Conservation (phyloP, 2,329 filamentous ascomycete genomes). For the Aspergillus luchuensis region DNA sequence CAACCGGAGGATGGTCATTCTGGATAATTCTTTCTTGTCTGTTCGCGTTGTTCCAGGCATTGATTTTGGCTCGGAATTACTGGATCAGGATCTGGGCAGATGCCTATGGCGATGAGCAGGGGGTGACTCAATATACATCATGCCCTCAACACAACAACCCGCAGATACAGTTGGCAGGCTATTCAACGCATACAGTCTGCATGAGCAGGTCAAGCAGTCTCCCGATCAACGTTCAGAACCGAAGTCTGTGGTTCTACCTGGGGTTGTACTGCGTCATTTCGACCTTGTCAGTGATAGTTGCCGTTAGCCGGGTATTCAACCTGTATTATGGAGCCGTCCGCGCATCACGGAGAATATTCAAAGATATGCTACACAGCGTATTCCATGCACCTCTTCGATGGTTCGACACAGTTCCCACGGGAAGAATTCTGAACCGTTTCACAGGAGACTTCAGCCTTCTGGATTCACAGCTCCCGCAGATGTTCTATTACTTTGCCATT, state of each 20-base stretch:
- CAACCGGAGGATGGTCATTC: conserved; percentile 66
- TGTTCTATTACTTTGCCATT: conserved; percentile 60
- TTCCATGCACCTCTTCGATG: conserved; percentile 71
- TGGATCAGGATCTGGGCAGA: conserved; percentile 49
- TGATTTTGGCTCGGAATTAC: conserved; percentile 15
- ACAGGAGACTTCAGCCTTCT: conserved; percentile 73
- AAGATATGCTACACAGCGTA: conserved; percentile 65
- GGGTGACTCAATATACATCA: background rate
- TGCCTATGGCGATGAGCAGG: conserved; percentile 9
- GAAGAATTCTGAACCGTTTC: conserved; percentile 74
- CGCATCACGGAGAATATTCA: conserved; percentile 70
- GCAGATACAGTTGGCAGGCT: background rate
- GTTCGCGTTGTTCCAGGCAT: conserved; percentile 47
- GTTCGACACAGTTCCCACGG: conserved; percentile 76
- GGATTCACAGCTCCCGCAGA: conserved; percentile 66
- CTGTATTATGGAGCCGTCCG: conserved; percentile 66
- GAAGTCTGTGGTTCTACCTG: conserved; percentile 33
- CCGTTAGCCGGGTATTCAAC: conserved; percentile 58
- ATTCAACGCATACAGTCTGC: background rate
- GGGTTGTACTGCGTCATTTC: conserved; percentile 11
- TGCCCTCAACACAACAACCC: background rate
- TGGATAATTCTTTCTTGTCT: conserved; percentile 57
- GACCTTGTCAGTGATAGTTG: conserved; percentile 12
- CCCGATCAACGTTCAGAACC: background rate
- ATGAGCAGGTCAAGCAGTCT: background rate